Conservation (phyloP, 345 rosid genomes). For the Hirschfeldia incana region DNA sequence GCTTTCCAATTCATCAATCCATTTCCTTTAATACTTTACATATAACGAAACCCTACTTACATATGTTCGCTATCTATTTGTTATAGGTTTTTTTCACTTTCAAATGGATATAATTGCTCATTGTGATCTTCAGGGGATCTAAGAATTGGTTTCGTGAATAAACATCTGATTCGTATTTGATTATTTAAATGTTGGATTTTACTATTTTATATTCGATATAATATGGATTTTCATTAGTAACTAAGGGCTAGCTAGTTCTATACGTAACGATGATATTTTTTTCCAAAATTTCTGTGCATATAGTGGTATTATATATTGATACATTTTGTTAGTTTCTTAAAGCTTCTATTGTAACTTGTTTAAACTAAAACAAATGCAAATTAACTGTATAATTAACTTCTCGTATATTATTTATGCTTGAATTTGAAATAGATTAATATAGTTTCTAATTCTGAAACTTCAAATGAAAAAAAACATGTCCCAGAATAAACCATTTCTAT, state of each 20-base stretch:
- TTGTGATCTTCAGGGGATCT: conserved; percentile 5
- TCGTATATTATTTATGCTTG: neutral
- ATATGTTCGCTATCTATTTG: conserved; percentile 24
- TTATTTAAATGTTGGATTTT: neutral
- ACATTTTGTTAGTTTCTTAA: neutral
- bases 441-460: neutral
- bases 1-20: conserved; percentile 46
- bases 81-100: conserved; percentile 15
- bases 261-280: neutral
- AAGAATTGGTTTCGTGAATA: conserved; percentile 15
- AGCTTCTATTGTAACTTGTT: neutral
- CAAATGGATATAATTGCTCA: conserved; percentile 7
- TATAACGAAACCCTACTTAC: conserved; percentile 18
- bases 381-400: neutral
- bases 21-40: conserved; percentile 3
- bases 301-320: neutral
- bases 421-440: too few species aligned
- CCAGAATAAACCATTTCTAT: neutral
- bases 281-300: neutral
- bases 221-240: neutral
- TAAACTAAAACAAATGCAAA: neutral
- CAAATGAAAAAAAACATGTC: neutral
- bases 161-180: conserved; percentile 29
- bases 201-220: neutral
- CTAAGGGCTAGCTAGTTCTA: neutral